Conservation (phyloP, 2,329 filamentous ascomycete species). For the Zopfia rhizophila region DNA sequence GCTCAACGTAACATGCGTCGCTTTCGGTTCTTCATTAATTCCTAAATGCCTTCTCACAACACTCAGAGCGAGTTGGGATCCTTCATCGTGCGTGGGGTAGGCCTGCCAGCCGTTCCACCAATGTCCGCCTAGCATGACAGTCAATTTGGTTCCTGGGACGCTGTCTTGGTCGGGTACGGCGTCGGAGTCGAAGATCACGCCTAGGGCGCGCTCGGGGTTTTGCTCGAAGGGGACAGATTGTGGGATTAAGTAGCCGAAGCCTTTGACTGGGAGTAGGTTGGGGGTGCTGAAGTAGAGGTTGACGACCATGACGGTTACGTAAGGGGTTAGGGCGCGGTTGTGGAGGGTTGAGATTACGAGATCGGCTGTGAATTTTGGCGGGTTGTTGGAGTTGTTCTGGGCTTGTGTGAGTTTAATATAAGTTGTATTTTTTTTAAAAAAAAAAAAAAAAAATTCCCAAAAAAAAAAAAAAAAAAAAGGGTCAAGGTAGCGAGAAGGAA, state of each 20-base stretch:
- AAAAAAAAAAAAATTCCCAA: no score
- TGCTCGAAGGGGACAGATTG: constrained; percentile 73
- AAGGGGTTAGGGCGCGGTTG: constrained; percentile 64
- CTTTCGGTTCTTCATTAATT: constrained; percentile 71
- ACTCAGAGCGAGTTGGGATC: constrained; percentile 73
- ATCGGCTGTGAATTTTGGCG: constrained; percentile 30
- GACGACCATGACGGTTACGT: constrained; percentile 88
- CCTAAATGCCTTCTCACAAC: constrained; percentile 79
- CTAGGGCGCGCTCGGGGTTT: constrained; percentile 85
- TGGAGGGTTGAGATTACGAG: constrained; percentile 44
- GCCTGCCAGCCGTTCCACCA: constrained; percentile 78
- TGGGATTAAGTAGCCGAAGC: constrained; percentile 94
- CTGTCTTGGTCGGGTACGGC: constrained; percentile 67
- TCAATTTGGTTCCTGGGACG: constrained; percentile 79
- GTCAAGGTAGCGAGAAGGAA: no score
- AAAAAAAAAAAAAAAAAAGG: no score
- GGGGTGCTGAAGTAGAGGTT: constrained; percentile 84
- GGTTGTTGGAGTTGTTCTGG: background rate
- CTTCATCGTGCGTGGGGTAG: constrained; percentile 73
- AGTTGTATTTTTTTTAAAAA: background rate
- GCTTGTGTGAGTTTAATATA: background rate
- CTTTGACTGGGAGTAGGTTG: constrained; percentile 71
- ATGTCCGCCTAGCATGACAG: constrained; percentile 94
- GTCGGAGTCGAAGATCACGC: constrained; percentile 91
- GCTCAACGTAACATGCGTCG: constrained; percentile 70